A percentile compares a stretch with the other conserved stretches of the same genome.
These are phyloP conservation scores for Tylopilus microsporus DNA, from an alignment of 1,284 basidiomycete species.

Conservation along the genomic window DNA sequence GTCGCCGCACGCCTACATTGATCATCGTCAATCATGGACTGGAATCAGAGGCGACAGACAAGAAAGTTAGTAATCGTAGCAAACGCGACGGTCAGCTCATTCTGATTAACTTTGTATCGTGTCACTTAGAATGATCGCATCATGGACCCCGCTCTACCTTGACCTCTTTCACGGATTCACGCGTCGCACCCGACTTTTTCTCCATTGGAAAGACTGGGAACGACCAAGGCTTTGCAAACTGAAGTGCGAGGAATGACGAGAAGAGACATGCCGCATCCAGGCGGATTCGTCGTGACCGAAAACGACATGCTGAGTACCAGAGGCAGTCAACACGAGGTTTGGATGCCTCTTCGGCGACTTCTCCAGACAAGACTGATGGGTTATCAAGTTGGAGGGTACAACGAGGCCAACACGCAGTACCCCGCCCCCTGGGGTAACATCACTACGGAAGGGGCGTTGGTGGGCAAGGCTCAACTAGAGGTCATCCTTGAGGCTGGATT, in stretches of 20 bases:
- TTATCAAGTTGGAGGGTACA: slow-evolving; percentile 79
- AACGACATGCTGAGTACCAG: slow-evolving; percentile 55
- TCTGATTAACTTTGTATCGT: slow-evolving; percentile 99
- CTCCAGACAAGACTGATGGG: slow-evolving; percentile 93
- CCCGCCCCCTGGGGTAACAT: slow-evolving; percentile 70
- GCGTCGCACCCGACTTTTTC: slow-evolving; percentile 99
- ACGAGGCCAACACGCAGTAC: slow-evolving; percentile 74
- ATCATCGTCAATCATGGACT: slow-evolving; percentile 97
- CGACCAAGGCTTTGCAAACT: slow-evolving; percentile 90
- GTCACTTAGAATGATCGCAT: slow-evolving; percentile 99
- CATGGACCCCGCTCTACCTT: slow-evolving; percentile 85
- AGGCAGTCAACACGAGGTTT: slow-evolving; percentile 64
- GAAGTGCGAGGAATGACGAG: slow-evolving; percentile 83
- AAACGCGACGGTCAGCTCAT: slow-evolving; percentile 99
- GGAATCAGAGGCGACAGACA: slow-evolving; percentile 76
- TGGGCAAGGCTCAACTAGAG: slow-evolving; percentile 75
- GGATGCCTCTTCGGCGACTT: slow-evolving; percentile 72
- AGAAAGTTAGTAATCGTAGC: slow-evolving; percentile 96
- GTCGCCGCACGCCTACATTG: slow-evolving; percentile 90
- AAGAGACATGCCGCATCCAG: slow-evolving; percentile 66
- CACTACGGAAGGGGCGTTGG: slow-evolving; percentile 47
- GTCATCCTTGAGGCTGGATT: slow-evolving; percentile 87
- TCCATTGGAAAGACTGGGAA: slow-evolving; percentile 99
- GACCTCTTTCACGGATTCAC: slow-evolving; percentile 97
- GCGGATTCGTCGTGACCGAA: slow-evolving; percentile 61